These are phyloP conservation scores for Ustulina deusta DNA, from an alignment of 2,329 filamentous ascomycete species.

Conservation along the genomic window DNA sequence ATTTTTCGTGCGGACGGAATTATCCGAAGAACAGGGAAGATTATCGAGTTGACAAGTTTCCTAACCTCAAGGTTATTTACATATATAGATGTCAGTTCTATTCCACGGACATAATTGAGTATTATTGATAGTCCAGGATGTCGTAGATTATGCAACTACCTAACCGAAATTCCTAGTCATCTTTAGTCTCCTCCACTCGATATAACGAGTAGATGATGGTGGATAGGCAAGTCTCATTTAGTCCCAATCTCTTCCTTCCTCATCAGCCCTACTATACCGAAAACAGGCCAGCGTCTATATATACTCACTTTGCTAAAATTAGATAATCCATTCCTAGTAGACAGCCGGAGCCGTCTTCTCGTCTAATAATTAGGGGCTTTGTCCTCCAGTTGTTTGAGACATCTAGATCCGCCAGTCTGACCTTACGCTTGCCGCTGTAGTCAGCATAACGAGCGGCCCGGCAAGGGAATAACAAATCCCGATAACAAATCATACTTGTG, in stretches of 20 bases:
- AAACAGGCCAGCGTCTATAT: neutral
- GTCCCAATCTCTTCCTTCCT: neutral
- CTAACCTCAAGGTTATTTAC: no score
- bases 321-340: slow-evolving; percentile 21
- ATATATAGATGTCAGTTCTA: no score
- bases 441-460: slow-evolving; percentile 28
- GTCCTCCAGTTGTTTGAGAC: slow-evolving; percentile 10
- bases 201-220: slow-evolving; percentile 4
- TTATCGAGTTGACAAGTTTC: neutral
- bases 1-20: slow-evolving; percentile 2
- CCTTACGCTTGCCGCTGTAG: slow-evolving; percentile 31
- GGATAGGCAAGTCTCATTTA: no score
- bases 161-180: neutral
- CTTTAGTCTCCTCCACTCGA: neutral
- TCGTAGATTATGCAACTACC: neutral
- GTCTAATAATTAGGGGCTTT: slow-evolving; percentile 6
- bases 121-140: no score
- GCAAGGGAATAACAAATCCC: slow-evolving; percentile 37
- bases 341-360: neutral
- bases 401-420: slow-evolving; percentile 16
- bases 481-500: slow-evolving; percentile 29
- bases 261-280: slow-evolving; percentile 18
- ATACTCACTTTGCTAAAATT: slow-evolving; percentile 29
- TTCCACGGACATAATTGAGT: neutral
- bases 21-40: neutral